Conservation (phyloP, 306 rosid species). For the Vicia sativa region DNA sequence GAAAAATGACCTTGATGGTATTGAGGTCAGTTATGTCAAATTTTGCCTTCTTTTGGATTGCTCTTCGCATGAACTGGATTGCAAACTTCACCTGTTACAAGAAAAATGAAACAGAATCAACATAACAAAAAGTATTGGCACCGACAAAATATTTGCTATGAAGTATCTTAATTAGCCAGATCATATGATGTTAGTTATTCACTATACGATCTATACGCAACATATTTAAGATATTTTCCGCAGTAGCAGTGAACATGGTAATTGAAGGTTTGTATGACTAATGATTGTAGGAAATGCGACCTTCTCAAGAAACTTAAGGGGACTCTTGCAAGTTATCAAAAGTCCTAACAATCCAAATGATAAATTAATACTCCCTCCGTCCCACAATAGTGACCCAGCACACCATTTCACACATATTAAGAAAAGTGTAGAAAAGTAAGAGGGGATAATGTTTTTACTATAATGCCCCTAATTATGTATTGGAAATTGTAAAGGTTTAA, state of each 20-base stretch:
- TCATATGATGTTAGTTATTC: neutral
- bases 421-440: too few relatives aligned
- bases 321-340: slow-evolving; percentile 3
- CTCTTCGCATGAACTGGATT: slow-evolving; percentile 92
- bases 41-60: slow-evolving; percentile 96
- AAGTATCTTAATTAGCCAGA: neutral
- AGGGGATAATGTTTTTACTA: too few relatives aligned
- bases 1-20: slow-evolving; percentile 70
- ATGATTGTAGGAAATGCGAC: slow-evolving; percentile 1
- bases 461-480: too few relatives aligned
- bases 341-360: neutral
- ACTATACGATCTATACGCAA: neutral
- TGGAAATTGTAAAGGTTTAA: too few relatives aligned
- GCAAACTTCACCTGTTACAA: slow-evolving; percentile 88
- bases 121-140: slow-evolving; percentile 7
- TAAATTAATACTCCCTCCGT: neutral
- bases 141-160: neutral
- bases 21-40: slow-evolving; percentile 84
- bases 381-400: too few relatives aligned
- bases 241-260: neutral
- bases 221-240: slow-evolving; percentile 10
- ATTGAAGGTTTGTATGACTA: neutral
- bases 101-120: slow-evolving; percentile 33
- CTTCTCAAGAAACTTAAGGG: slow-evolving; percentile 12
- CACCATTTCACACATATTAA: too few relatives aligned